A percentile compares a stretch with the other conserved stretches of the same genome.
Conservation (phyloP, 345 rosid species). For the Ceriops zippeliana region DNA sequence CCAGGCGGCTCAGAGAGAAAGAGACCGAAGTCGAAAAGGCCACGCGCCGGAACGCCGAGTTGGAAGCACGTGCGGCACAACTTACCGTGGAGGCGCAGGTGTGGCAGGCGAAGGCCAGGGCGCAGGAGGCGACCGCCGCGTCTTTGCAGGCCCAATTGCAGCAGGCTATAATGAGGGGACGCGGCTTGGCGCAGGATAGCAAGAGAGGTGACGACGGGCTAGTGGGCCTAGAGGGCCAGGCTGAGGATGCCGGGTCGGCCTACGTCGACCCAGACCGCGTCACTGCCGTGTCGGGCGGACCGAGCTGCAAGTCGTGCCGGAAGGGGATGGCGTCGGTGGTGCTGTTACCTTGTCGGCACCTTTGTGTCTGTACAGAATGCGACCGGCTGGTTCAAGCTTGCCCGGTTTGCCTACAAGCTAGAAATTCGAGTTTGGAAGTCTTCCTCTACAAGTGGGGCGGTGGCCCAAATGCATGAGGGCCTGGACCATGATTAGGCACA, state of each 20-base stretch:
- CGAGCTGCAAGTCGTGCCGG: constrained; percentile 58
- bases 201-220: constrained; percentile 18
- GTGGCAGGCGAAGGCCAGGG: constrained; percentile 84
- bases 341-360: constrained; percentile 89
- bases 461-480: background rate
- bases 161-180: constrained; percentile 45
- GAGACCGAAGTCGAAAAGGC: constrained; percentile 73
- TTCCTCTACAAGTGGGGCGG: constrained; percentile 29
- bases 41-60: constrained; percentile 65
- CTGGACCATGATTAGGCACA: constrained; percentile 4
- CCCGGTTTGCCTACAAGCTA: constrained; percentile 65
- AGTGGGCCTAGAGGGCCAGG: constrained; percentile 36
- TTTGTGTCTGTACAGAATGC: constrained; percentile 66
- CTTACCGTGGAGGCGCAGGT: constrained; percentile 68
- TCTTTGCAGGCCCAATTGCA: constrained; percentile 75
- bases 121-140: constrained; percentile 75
- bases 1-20: constrained; percentile 57
- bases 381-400: constrained; percentile 57
- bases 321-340: constrained; percentile 63
- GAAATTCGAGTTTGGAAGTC: constrained; percentile 75
- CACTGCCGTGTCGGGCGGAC: constrained; percentile 29
- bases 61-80: constrained; percentile 77
- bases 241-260: constrained; percentile 88
- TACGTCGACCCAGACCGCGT: constrained; percentile 71
- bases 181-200: constrained; percentile 42